Base-by-base conservation (phyloP, 2,329 filamentous ascomycete species). In the Beauveria rudraprayagi region DNA sequence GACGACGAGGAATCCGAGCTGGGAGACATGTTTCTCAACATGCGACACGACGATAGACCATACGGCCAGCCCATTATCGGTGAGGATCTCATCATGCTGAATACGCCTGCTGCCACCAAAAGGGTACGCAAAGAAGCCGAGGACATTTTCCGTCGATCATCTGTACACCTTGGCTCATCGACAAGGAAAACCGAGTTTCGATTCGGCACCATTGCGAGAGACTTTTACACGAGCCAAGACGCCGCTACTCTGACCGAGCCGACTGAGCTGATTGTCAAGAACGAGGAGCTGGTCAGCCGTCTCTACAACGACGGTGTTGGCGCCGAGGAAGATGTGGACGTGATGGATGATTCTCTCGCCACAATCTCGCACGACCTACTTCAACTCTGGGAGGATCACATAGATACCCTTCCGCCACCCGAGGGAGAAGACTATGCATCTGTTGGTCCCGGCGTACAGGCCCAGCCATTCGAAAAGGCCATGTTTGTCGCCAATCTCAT, bases 401-500 rank as follows among this genome's bases (percentile, higher is more conserved):
- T 77, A 5, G 78, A 80, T 40, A 77, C 73, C 60, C 71, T 83
- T 53, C 76, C 79, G 16, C 72, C 75, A 61, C 75, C 76, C 8
- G 77, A 79, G 58, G 79, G 80, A 65, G 83, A 83, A 68, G 80
- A 84, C 58, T 75, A 76, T 46, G 80, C 81, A 22, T 84, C 83
- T 50, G 86, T 91, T 69, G 89, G 87, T 0, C 89, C 85, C 34
- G 84, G 83, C 3, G 76, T 83, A 10, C 75, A 83, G 41, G 80
- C 85, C 1, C 80, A 85, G 5, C 76, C 86, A 6, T 86, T 91
- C 62, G 81, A 86, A 59, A 92, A 93, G 70, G 92, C 92, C 4
- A 83, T 85, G 61, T 96, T 87, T 67, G 71, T 97, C n/a, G 88
- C 89, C 17, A 85, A 85, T 34, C 78, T 97, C 26, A 80, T 95